Evolutionary conservation across 164 flowering plant species (phyloP).

Genomic region (Magnolia changhungtana): DNA sequence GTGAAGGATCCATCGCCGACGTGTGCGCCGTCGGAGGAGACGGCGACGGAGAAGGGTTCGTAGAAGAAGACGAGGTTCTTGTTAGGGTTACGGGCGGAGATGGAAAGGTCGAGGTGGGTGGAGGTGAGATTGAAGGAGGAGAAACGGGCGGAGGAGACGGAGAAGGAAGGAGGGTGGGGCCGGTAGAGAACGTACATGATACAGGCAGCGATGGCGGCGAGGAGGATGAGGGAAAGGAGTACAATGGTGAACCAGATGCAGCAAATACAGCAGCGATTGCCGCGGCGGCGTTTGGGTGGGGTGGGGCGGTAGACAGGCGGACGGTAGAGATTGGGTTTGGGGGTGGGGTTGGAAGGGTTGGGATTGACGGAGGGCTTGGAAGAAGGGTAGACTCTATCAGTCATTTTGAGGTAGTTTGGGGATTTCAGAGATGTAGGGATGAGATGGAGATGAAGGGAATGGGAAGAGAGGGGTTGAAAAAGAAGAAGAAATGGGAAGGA

Average conservation of each 20-base stretch:
- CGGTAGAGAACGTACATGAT: constrained; percentile 64
- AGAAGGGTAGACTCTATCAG: constrained; percentile 51
- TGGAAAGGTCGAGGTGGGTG: constrained; percentile 35
- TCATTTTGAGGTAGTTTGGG: constrained; percentile 22
- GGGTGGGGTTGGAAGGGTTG: constrained; percentile 41
- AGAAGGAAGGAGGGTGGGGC: constrained; percentile 73
- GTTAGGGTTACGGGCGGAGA: constrained; percentile 69
- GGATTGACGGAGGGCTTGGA: constrained; percentile 16
- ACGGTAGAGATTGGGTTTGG: constrained; percentile 62
- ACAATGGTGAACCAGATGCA: constrained; percentile 50
- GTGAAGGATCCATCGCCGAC: constrained; percentile 31
- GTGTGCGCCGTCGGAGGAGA: constrained; percentile 33
- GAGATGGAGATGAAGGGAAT: background rate
- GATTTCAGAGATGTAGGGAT: background rate
- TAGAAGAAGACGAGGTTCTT: constrained; percentile 51
- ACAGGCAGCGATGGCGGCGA: constrained; percentile 51
- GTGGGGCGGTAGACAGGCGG: constrained; percentile 69
- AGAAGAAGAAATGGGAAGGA: background rate
- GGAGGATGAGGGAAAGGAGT: constrained; percentile 40
- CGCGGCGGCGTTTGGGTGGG: constrained; percentile 42
- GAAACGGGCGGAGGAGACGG: constrained; percentile 53
- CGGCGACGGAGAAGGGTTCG: constrained; percentile 34
- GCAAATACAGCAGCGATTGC: constrained; percentile 55
- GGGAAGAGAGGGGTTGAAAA: background rate
- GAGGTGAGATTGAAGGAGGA: constrained; percentile 58